phyloP scores from a whole-genome alignment of 176 grass and related monocot species.

The Carex kokanica region DNA sequence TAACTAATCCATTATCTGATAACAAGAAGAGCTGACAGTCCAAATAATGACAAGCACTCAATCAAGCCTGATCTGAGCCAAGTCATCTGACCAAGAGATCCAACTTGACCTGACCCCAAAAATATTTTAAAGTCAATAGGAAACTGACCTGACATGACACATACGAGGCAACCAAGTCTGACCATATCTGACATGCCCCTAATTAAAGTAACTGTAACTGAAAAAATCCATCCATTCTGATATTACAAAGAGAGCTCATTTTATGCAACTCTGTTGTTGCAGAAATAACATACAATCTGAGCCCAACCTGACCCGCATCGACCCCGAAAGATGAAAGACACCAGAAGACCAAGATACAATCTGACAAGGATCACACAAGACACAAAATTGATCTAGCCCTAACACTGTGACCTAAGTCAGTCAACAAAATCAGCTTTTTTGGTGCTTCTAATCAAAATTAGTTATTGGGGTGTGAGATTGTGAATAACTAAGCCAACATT shows the following conservation, averaged over 20 bases:
- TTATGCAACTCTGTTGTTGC: background rate
- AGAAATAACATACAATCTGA: background rate
- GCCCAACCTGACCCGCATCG: background rate
- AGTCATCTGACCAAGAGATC: background rate
- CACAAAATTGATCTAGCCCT: background rate
- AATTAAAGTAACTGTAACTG: background rate
- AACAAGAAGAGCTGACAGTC: background rate
- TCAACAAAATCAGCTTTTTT: background rate
- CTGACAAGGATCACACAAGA: background rate
- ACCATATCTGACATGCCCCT: background rate
- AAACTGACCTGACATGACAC: background rate
- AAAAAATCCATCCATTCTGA: background rate
- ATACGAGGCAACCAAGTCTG: background rate
- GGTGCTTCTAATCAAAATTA: background rate
- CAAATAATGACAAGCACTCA: background rate
- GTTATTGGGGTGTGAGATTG: background rate
- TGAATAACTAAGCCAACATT: background rate
- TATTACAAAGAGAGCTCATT: background rate
- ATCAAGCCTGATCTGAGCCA: background rate
- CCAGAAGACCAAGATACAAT: background rate
- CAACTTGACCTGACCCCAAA: background rate
- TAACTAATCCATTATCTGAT: background rate
- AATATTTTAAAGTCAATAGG: background rate
- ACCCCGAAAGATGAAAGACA: background rate
- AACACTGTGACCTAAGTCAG: background rate